Conservation (phyloP, 352 stramenopile genomes). For the Phytophthora capsici region DNA sequence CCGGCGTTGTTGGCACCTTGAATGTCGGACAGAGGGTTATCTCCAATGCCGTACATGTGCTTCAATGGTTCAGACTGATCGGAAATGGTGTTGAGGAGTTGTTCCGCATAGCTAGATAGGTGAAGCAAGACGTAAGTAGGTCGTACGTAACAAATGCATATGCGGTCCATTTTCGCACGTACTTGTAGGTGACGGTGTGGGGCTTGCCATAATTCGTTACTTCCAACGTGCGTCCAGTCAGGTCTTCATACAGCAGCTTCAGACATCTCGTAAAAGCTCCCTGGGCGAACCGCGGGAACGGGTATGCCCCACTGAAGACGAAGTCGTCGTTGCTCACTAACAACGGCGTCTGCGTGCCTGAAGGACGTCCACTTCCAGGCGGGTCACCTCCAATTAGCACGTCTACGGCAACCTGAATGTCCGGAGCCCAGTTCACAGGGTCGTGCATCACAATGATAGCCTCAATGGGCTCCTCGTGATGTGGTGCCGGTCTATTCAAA, state of each 20-base stretch:
- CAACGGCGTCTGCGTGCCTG: conserved; percentile 73
- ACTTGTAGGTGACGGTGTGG: conserved; percentile 85
- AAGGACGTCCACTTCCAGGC: conserved; percentile 56
- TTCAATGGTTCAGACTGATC: conserved; percentile 47
- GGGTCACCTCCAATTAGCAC: conserved; percentile 87
- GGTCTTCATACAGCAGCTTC: conserved; percentile 74
- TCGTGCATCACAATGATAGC: conserved; percentile 93
- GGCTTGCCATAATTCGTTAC: conserved; percentile 88
- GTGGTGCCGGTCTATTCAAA: conserved; percentile 46
- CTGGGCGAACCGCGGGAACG: conserved; percentile 86
- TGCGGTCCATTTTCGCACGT: conserved; percentile 17
- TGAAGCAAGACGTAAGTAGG: not conserved
- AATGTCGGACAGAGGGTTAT: conserved; percentile 90
- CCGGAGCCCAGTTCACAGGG: conserved; percentile 87
- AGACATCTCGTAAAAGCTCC: conserved; percentile 84
- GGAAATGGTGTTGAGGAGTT: conserved; percentile 68
- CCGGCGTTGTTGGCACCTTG: conserved; percentile 88
- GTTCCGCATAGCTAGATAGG: conserved; percentile 62
- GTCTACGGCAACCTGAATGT: conserved; percentile 90
- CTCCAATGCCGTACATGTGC: conserved; percentile 88
- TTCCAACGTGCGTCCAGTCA: conserved; percentile 66
- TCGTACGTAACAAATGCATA: not conserved
- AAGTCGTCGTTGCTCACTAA: conserved; percentile 91
- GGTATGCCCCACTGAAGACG: conserved; percentile 84
- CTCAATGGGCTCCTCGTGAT: conserved; percentile 77